Conservation (phyloP, 768 basidiomycete genomes). For the Suillus americanus region DNA sequence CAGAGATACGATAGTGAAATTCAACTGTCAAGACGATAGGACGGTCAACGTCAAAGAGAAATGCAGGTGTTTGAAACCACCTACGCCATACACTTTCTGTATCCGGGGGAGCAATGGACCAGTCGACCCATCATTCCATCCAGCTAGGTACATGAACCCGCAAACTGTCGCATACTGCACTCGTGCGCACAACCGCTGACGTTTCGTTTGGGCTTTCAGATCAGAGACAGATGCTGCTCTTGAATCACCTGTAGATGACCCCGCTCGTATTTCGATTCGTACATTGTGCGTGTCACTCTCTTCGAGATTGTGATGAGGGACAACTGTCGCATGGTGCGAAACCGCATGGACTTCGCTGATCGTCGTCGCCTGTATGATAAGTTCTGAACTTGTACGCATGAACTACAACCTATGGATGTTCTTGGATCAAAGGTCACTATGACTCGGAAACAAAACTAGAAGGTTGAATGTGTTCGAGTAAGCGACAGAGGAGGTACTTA, state of each 20-base stretch:
- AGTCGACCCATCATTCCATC: slow-evolving; percentile 78
- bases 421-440: neutral
- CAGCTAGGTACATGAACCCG: slow-evolving; percentile 57
- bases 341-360: neutral
- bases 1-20: slow-evolving; percentile 52
- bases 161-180: slow-evolving; percentile 60
- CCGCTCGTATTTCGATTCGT: neutral
- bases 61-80: neutral
- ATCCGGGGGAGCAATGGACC: slow-evolving; percentile 77
- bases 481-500: neutral
- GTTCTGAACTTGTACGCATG: neutral
- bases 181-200: slow-evolving; percentile 15
- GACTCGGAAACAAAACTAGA: neutral
- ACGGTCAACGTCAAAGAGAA: neutral
- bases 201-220: slow-evolving; percentile 8
- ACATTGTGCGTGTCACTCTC: neutral
- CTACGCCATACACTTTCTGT: slow-evolving; percentile 53
- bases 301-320: neutral
- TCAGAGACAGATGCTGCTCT: neutral
- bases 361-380: neutral
- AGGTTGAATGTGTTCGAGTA: neutral
- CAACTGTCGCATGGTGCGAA: neutral
- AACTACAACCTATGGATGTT: neutral
- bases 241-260: neutral
- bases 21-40: slow-evolving; percentile 35